phyloP scores from a whole-genome alignment of 345 rosid species.

The Populus ilicifolia region DNA sequence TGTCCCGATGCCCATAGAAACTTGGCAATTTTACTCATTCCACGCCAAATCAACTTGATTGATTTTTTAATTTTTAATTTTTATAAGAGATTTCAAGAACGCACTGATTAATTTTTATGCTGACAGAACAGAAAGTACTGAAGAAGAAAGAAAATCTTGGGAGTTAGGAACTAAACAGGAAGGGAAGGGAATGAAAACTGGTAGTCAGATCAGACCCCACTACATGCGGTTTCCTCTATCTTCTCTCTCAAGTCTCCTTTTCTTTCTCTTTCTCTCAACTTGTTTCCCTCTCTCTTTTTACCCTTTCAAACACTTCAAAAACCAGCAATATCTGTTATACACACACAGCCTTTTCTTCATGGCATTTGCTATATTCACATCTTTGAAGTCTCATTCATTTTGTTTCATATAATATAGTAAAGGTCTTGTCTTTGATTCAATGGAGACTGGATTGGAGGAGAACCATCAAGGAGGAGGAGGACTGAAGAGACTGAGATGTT shows the following conservation, averaged over 20 bases:
- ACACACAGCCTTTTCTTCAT: neutral
- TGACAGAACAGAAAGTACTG: neutral
- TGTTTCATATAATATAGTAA: neutral
- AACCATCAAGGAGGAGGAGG: neutral
- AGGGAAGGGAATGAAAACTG: neutral
- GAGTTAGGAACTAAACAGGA: neutral
- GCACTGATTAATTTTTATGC: neutral
- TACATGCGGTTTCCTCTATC: neutral
- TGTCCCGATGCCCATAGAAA: neutral
- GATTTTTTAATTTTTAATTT: too few relatives aligned
- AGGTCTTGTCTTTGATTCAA: neutral
- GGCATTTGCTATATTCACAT: neutral
- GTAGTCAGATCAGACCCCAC: slow-evolving; percentile 20
- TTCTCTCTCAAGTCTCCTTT: slow-evolving; percentile 4
- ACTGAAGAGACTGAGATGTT: slow-evolving; percentile 53
- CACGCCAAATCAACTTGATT: neutral
- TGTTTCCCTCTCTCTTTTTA: slow-evolving; percentile 28
- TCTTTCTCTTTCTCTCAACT: slow-evolving; percentile 9
- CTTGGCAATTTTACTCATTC: too few relatives aligned
- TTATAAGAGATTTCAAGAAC: too few relatives aligned
- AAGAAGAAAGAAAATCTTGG: neutral
- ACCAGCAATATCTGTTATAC: slow-evolving; percentile 21
- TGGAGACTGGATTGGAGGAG: slow-evolving; percentile 20
- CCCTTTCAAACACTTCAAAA: slow-evolving; percentile 42
- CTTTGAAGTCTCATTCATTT: neutral